Evolutionary conservation across 2,329 filamentous ascomycete species (phyloP).

Genomic region (Penicillium janthinellum): DNA sequence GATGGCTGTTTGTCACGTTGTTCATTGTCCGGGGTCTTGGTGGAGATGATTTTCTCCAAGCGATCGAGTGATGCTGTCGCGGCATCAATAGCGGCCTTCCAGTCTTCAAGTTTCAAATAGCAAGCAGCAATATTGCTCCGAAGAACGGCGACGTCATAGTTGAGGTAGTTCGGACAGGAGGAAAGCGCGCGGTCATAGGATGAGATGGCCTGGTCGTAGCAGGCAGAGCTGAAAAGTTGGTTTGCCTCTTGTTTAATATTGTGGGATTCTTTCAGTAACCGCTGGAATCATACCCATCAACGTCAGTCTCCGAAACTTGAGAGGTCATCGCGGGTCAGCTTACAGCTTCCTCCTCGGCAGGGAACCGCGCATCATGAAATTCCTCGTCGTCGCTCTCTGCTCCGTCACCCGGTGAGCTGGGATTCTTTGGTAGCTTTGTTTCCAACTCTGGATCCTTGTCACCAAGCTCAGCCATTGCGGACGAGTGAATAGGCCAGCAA

Average conservation of each 20-base stretch:
- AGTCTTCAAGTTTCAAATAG: constrained; percentile 79
- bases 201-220: constrained; percentile 76
- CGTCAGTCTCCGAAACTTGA: constrained; percentile 3
- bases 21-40: constrained; percentile 34
- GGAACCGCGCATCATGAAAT: constrained; percentile 48
- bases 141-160: constrained; percentile 85
- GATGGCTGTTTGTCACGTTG: constrained; percentile 19
- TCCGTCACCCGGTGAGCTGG: constrained; percentile 21
- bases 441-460: not conserved
- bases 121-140: constrained; percentile 88
- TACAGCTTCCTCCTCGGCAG: constrained; percentile 52
- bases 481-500: constrained; percentile 13
- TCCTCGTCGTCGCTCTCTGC: constrained; percentile 43
- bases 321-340: constrained; percentile 18
- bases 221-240: constrained; percentile 69
- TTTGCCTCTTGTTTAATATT: constrained; percentile 76
- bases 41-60: constrained; percentile 63
- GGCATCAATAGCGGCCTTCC: constrained; percentile 76
- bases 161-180: constrained; percentile 78
- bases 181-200: constrained; percentile 80
- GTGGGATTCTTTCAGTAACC: constrained; percentile 71
- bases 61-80: constrained; percentile 73
- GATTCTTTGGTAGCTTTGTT: constrained; percentile 9
- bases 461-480: constrained; percentile 21
- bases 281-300: constrained; percentile 45